Percentiles rank a stretch among this genome's conserved stretches.
Evolutionary conservation across 2,329 filamentous ascomycete genomes (phyloP).

Genomic region (Ilyonectria robusta): DNA sequence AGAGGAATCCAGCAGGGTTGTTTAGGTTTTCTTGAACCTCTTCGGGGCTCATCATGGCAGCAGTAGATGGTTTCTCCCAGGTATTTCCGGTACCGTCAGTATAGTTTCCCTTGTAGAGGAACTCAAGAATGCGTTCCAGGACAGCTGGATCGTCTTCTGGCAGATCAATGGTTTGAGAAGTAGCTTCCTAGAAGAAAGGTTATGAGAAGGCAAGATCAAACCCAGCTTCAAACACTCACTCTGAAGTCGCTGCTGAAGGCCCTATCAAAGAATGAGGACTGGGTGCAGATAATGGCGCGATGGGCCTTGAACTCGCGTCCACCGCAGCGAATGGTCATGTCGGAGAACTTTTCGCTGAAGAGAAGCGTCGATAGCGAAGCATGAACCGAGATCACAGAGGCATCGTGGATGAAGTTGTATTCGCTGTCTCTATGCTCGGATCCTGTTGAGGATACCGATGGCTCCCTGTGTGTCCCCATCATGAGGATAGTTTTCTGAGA

Average conservation of each 20-base stretch:
- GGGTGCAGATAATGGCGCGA: slow-evolving; percentile 52
- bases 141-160: slow-evolving; percentile 49
- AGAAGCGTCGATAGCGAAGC: slow-evolving; percentile 12
- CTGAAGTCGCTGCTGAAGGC: slow-evolving; percentile 47
- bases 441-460: not conserved
- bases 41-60: not conserved
- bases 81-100: slow-evolving; percentile 11
- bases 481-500: no score
- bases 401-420: not conserved
- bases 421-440: not conserved
- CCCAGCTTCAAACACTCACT: slow-evolving; percentile 31
- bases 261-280: slow-evolving; percentile 51
- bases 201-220: not conserved
- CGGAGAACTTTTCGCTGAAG: slow-evolving; percentile 45
- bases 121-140: slow-evolving; percentile 48
- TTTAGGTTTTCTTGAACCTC: slow-evolving; percentile 29
- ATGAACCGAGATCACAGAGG: slow-evolving; percentile 17
- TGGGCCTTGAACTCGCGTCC: slow-evolving; percentile 51
- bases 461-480: not conserved
- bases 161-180: slow-evolving; percentile 38
- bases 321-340: slow-evolving; percentile 52
- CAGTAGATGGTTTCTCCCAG: not conserved
- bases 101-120: slow-evolving; percentile 48
- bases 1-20: slow-evolving; percentile 18
- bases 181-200: slow-evolving; percentile 36